These are phyloP conservation scores for Dactylellina cionopaga DNA, from an alignment of 2,329 filamentous ascomycete genomes.

Conservation along the genomic window DNA sequence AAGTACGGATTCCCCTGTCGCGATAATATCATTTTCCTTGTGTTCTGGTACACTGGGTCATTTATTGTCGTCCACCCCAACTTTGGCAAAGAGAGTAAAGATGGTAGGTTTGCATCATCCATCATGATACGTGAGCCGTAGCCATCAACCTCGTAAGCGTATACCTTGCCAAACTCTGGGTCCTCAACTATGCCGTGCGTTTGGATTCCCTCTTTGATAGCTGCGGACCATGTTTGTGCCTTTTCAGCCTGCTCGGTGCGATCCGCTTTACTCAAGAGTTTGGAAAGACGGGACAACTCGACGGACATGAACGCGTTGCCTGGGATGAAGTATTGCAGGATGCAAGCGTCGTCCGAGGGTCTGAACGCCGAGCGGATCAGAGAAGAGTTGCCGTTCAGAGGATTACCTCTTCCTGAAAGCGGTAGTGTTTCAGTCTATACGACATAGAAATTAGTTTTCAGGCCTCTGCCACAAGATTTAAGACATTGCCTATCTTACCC, in stretches of 20 bases:
- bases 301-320: slow-evolving; percentile 96
- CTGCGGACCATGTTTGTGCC: slow-evolving; percentile 69
- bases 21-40: slow-evolving; percentile 80
- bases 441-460: slow-evolving; percentile 1
- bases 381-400: slow-evolving; percentile 82
- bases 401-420: slow-evolving; percentile 86
- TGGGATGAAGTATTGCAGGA: slow-evolving; percentile 92
- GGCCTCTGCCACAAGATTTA: not conserved
- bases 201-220: slow-evolving; percentile 80
- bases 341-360: slow-evolving; percentile 93
- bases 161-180: slow-evolving; percentile 78
- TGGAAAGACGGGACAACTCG: slow-evolving; percentile 79
- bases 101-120: slow-evolving; percentile 90
- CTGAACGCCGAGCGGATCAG: slow-evolving; percentile 91
- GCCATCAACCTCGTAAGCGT: slow-evolving; percentile 88
- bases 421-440: slow-evolving; percentile 81
- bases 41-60: slow-evolving; percentile 84
- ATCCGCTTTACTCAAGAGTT: slow-evolving; percentile 68
- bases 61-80: slow-evolving; percentile 76
- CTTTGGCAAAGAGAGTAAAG: slow-evolving; percentile 78
- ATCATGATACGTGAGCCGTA: slow-evolving; percentile 84
- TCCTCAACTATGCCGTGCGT: slow-evolving; percentile 83
- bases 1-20: slow-evolving; percentile 88
- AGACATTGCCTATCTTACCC: slow-evolving; percentile 59
- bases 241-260: slow-evolving; percentile 57